Evolutionary conservation across 2,329 filamentous ascomycete species (phyloP), one percentile per base, ranked within the genome.

Genomic region (Rhytidhysteron rufulum): DNA sequence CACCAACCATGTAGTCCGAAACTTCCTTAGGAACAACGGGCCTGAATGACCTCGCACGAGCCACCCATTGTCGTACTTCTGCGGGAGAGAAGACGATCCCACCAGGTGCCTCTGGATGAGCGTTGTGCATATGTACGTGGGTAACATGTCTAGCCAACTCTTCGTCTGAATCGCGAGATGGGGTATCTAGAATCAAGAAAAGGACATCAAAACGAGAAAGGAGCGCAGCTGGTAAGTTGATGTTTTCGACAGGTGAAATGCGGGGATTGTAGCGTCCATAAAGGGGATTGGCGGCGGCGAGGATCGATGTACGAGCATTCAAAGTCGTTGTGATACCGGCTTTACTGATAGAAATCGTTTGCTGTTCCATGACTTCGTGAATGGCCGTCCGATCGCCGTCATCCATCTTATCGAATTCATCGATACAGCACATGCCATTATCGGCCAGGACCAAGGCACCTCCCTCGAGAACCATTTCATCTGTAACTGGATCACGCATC

Each of bases 191-290:
- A 56, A 98, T 90, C 34, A 98, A 77, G 77, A 97, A 98, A 52
- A 98, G 80, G 52, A 98, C 79, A 65, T 98, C 93, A 69, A 98
- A 98, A 79, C 93, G 88, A 44, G 91, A 96, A 40, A 98, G 80
- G 16, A 98, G 80, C 16, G 93, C 93, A 15, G 93, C 93, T n/a
- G 93, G 93, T 30, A 98, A 82, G 68, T 98, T 98, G 70, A 98
- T 98, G 68, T 98, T 98, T 67, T 98, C 93, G 19, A 98, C 90
- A 0, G 93, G 93, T 1, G 91, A 96, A 55, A 98, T 86, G 48
- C 89, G 88, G 41, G 93, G 93, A 71, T 98, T 98, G 75, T 98
- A 98, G 47, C 93, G 88, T 49, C 93, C 93, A 60, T 98, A 98
- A 31, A 98, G 79, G 42, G 93, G 93, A 71, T 98, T 98, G 52